Conservation (phyloP, 192 early-diverging fungal genomes). For the Endogone sp. region DNA sequence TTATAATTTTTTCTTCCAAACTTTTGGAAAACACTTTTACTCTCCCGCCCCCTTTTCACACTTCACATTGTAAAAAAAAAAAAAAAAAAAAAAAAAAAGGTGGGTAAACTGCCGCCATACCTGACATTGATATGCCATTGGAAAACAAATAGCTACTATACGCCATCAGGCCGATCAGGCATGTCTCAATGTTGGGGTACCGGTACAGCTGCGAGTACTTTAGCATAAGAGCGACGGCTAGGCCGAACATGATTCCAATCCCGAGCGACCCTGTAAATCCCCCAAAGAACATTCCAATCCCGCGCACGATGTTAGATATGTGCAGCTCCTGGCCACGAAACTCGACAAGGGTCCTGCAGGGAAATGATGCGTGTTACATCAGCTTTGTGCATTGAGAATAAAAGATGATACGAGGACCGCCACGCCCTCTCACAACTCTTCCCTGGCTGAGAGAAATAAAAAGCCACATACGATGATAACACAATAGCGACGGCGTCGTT, state of each 20-base stretch:
- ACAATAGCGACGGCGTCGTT: conserved; percentile 99
- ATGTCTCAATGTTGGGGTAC: conserved; percentile 84
- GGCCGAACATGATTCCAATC: conserved; percentile 78
- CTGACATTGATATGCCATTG: conserved; percentile 82
- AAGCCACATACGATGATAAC: conserved; percentile 65
- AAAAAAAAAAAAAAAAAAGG: neutral
- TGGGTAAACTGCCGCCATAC: conserved; percentile 27
- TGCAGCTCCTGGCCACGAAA: conserved; percentile 73
- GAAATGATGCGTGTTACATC: neutral
- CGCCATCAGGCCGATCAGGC: conserved; percentile 79
- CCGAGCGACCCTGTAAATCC: conserved; percentile 80
- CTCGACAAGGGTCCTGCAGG: conserved; percentile 62
- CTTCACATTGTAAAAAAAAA: neutral
- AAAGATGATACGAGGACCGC: neutral
- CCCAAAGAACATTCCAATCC: conserved; percentile 70
- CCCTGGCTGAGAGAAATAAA: conserved; percentile 5
- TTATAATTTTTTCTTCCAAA: too few species aligned
- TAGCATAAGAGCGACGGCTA: conserved; percentile 76
- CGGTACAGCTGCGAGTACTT: conserved; percentile 84
- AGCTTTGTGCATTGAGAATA: too few species aligned
- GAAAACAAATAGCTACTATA: conserved; percentile 93
- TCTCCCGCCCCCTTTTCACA: too few species aligned
- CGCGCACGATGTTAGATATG: conserved; percentile 53
- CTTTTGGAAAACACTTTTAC: too few species aligned
- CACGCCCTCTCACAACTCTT: too few species aligned